These are phyloP conservation scores for Thielaviopsis euricoi DNA, from an alignment of 2,329 filamentous ascomycete genomes.

Conservation along the genomic window DNA sequence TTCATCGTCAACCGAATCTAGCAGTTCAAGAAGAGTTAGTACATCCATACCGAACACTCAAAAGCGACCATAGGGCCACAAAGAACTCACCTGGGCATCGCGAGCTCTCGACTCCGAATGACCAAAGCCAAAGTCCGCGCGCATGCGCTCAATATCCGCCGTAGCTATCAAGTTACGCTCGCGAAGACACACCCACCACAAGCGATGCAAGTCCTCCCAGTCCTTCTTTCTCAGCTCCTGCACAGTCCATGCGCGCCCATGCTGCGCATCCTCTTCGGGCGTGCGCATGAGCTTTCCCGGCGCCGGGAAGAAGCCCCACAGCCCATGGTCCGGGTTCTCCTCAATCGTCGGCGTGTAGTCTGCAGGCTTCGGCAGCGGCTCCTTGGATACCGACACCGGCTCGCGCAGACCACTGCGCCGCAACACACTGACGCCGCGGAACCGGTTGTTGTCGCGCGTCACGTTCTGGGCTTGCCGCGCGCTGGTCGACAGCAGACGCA, in stretches of 20 bases:
- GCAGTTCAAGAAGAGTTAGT: not conserved
- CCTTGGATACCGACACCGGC: constrained; percentile 56
- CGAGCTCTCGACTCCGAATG: constrained; percentile 47
- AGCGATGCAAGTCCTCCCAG: constrained; percentile 79
- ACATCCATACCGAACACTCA: too few relatives aligned
- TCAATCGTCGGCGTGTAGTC: constrained; percentile 41
- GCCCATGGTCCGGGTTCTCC: constrained; percentile 61
- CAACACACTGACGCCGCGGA: constrained; percentile 68
- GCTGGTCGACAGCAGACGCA: constrained; percentile 35
- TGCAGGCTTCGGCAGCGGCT: constrained; percentile 57
- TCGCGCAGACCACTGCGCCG: constrained; percentile 60
- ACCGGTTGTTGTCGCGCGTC: constrained; percentile 58
- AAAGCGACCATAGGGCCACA: not conserved
- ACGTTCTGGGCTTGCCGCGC: constrained; percentile 30
- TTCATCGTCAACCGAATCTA: constrained; percentile 66
- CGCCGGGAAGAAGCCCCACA: constrained; percentile 81
- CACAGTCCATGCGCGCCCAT: constrained; percentile 71
- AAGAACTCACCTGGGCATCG: constrained; percentile 44
- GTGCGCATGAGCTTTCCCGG: constrained; percentile 51
- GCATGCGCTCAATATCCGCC: constrained; percentile 48
- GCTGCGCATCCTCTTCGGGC: constrained; percentile 51
- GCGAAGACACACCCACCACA: constrained; percentile 91
- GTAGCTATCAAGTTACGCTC: constrained; percentile 86
- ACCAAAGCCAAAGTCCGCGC: constrained; percentile 57
- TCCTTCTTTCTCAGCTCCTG: constrained; percentile 77